Conservation (phyloP, 164 flowering plant genomes). For the Litsea cubeba region DNA sequence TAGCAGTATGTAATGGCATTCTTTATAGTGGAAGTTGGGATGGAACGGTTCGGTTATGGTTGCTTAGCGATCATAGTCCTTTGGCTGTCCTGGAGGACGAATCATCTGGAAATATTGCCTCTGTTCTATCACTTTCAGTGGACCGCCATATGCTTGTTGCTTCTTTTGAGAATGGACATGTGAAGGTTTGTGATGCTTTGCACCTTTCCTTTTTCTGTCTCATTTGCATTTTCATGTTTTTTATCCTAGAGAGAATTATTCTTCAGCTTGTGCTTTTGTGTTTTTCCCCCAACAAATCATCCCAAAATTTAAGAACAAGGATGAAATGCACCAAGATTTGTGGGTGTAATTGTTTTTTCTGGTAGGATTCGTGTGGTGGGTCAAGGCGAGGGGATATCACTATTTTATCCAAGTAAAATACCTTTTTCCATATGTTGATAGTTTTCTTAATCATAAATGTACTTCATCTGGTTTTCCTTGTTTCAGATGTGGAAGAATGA, state of each 20-base stretch:
- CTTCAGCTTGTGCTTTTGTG: background rate
- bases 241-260: no score
- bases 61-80: constrained; percentile 71
- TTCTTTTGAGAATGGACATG: constrained; percentile 64
- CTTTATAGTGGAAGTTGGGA: constrained; percentile 99
- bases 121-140: constrained; percentile 61
- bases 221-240: no score
- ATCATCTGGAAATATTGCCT: constrained; percentile 35
- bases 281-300: background rate
- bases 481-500: constrained; percentile 78
- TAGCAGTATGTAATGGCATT: constrained; percentile 56
- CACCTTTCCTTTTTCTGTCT: background rate
- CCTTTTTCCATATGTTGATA: constrained; percentile 4
- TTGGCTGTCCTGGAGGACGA: constrained; percentile 74
- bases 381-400: no score
- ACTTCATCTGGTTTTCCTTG: constrained; percentile 2
- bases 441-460: no score
- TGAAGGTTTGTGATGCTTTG: constrained; percentile 45
- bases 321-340: no score
- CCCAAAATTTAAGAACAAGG: background rate
- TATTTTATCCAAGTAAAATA: no score
- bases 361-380: no score
- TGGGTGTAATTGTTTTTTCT: no score
- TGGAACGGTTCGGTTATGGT: constrained; percentile 89
- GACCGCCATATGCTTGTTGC: constrained; percentile 44